Conservation (phyloP, 2,329 filamentous ascomycete species). For the Talaromyces sp. region DNA sequence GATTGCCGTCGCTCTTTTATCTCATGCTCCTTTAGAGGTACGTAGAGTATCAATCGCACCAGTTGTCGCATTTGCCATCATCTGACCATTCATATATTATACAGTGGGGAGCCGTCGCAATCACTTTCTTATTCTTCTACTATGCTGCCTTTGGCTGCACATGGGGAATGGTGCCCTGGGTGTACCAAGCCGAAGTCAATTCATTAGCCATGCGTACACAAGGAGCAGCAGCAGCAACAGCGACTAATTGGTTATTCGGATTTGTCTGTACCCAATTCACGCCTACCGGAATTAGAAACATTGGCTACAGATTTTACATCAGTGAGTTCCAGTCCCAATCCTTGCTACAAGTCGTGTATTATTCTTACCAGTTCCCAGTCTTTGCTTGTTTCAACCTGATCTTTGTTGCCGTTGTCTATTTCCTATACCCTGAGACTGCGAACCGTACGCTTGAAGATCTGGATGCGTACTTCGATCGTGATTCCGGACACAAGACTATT, state of each 20-base stretch:
- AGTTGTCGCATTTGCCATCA: background rate
- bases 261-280: conserved; percentile 21
- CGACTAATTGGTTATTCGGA: conserved; percentile 33
- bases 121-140: conserved; percentile 32
- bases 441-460: conserved; percentile 43
- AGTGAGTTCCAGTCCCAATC: background rate
- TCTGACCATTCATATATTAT: background rate
- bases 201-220: conserved; percentile 42
- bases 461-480: conserved; percentile 4
- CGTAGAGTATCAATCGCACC: background rate
- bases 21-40: conserved; percentile 12
- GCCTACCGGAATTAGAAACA: conserved; percentile 19
- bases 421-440: conserved; percentile 45
- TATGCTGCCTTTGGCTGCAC: conserved; percentile 19
- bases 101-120: conserved; percentile 4
- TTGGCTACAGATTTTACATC: conserved; percentile 19
- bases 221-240: conserved; percentile 36
- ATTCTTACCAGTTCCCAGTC: background rate
- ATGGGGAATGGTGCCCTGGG: conserved; percentile 35
- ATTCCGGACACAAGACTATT: background rate
- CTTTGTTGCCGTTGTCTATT: conserved; percentile 46
- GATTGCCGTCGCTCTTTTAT: conserved; percentile 21
- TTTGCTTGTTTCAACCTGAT: conserved; percentile 23
- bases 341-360: background rate
- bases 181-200: conserved; percentile 44